These are phyloP conservation scores for Grigorovia transvaalensis DNA, from an alignment of 805 yeast species.

Conservation along the genomic window DNA sequence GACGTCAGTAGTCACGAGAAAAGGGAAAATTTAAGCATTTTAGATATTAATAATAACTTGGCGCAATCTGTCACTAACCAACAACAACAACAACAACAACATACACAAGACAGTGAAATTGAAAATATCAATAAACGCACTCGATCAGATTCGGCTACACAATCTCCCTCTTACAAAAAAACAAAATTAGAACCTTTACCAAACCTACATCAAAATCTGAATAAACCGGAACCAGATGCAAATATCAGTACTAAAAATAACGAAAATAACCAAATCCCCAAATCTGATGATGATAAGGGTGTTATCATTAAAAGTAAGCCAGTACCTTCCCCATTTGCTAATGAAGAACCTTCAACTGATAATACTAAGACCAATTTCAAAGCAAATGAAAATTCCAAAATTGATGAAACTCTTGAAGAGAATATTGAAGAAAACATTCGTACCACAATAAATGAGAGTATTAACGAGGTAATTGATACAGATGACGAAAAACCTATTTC, in stretches of 20 bases:
- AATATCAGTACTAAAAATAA: not conserved
- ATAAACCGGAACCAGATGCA: not conserved
- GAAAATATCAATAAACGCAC: not conserved
- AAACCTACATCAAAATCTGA: slow-evolving; percentile 7
- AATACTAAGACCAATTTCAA: not conserved
- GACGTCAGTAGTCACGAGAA: too few species aligned
- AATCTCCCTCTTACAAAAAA: slow-evolving; percentile 2
- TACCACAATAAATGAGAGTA: not conserved
- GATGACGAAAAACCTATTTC: not conserved
- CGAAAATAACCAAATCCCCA: not conserved
- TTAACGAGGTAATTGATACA: not conserved
- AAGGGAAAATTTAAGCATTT: too few species aligned
- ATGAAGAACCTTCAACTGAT: not conserved
- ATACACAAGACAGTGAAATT: slow-evolving; percentile 1
- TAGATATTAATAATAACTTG: not conserved
- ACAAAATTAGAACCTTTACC: slow-evolving; percentile 16
- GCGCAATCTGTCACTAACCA: not conserved
- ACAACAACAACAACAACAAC: slow-evolving; percentile 1
- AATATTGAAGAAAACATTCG: not conserved
- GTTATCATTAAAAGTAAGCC: not conserved
- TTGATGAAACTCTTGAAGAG: not conserved
- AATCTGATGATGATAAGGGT: not conserved
- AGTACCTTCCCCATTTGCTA: not conserved
- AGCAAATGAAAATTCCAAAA: not conserved
- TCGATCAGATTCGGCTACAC: not conserved